Base-by-base conservation (phyloP, 164 flowering plant species). In the Liriodendron chinense region DNA sequence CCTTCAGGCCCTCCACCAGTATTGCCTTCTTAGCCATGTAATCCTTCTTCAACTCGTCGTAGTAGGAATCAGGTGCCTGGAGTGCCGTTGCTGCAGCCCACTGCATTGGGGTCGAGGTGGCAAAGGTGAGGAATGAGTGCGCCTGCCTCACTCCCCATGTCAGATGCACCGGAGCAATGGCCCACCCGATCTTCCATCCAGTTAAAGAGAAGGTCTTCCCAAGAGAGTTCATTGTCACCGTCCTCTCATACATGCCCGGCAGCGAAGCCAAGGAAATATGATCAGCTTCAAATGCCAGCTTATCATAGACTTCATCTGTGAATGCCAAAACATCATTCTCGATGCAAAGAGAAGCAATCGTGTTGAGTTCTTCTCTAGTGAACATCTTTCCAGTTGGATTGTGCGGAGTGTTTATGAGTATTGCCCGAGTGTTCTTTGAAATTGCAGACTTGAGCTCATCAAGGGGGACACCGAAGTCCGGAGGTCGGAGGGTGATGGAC, bases 161-260 rank as follows among this genome's bases (percentile, higher is more conserved):
- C 79, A 96, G 72, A 79, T 94, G 98, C 7, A 90, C 86, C 0
- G 99, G 97, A n/a, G 98, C 98, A 72, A 96, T 89, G 5, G 99
- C 97, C 99, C 99, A 96, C 9, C 98, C 99, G 2, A 96, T 91
- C 85, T 96, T 96, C 99, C 99, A 96, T 24, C 99, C 99, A 0
- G 98, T 96, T 48, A 96, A 77, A 57, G 99, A 96, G 74, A 94
- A 94, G 1, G 99, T 96, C 86, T 96, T 96, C 66, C 98, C 99
- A 21, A 96, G 80, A 47, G 99, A 96, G 75, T 96, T 96, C 86
- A 96, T 56, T 13, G 98, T 96, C n/a, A 96, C 97, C 0, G 99
- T 96, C 64, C 99, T 83, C 78, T 94, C 97, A 48, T 80, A 96
- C 99, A 96, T 96, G 53, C 97, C 97, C 0, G 98, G 99, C 76